Evolutionary conservation across 2,329 filamentous ascomycete genomes (phyloP).

Genomic region (Sclerotinia nivalis): DNA sequence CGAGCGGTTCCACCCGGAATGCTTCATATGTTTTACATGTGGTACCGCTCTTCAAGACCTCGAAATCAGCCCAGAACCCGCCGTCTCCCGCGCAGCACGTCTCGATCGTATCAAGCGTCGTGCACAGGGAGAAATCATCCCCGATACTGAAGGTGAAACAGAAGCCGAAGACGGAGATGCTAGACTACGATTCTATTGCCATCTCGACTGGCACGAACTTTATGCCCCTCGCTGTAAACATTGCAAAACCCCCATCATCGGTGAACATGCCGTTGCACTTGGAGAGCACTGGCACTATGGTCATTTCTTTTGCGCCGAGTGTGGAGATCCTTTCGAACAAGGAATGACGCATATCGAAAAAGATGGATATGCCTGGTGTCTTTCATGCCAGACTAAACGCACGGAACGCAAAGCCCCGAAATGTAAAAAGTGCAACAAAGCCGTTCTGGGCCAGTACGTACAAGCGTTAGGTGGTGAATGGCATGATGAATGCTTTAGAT

Average conservation of each 20-base stretch:
- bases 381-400: conserved; percentile 86
- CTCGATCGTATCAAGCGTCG: conserved; percentile 72
- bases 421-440: conserved; percentile 79
- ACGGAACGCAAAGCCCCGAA: conserved; percentile 87
- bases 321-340: conserved; percentile 86
- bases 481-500: conserved; percentile 91
- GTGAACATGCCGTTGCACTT: conserved; percentile 89
- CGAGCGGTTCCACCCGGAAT: conserved; percentile 86
- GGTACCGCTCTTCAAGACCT: conserved; percentile 88
- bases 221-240: conserved; percentile 93
- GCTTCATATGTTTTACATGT: conserved; percentile 88
- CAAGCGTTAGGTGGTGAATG: conserved; percentile 88
- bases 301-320: conserved; percentile 99
- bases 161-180: conserved; percentile 72
- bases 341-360: conserved; percentile 80
- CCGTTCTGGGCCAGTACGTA: conserved; percentile 87
- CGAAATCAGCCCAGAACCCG: conserved; percentile 92
- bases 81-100: conserved; percentile 67
- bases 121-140: conserved; percentile 56
- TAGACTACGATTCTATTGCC: conserved; percentile 85
- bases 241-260: conserved; percentile 94
- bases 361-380: conserved; percentile 96
- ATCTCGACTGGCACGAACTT: conserved; percentile 96
- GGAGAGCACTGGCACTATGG: conserved; percentile 96
- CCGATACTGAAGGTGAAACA: conserved; percentile 63